phyloP scores from a whole-genome alignment of 106 monocot species.

The Dactylorhiza incarnata region DNA sequence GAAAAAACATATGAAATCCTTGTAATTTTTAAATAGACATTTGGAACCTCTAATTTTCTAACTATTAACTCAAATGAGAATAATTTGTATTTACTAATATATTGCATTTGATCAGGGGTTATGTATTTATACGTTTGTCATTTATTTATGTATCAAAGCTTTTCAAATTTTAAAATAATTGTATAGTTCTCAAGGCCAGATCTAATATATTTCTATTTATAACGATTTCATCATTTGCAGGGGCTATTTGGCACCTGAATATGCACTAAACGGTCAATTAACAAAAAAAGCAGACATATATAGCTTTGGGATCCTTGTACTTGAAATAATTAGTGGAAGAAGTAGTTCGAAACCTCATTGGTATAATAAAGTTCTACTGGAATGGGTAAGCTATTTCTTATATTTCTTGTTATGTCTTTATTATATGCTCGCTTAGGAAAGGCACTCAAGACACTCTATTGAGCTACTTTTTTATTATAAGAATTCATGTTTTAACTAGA shows the following conservation, averaged over 20 bases:
- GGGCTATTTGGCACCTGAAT: slow-evolving; percentile 81
- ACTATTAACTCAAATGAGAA: no score
- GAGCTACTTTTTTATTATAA: no score
- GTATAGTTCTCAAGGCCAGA: not conserved
- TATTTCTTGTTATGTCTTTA: not conserved
- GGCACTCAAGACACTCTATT: no score
- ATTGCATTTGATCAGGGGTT: not conserved
- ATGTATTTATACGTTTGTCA: not conserved
- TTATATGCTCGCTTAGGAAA: not conserved
- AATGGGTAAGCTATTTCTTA: slow-evolving; percentile 30
- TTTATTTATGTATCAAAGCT: not conserved
- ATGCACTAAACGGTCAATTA: slow-evolving; percentile 58
- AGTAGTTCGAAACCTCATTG: slow-evolving; percentile 30
- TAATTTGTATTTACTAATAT: not conserved
- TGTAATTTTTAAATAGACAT: no score
- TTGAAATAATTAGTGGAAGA: slow-evolving; percentile 67
- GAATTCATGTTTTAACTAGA: no score
- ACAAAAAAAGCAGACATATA: slow-evolving; percentile 87
- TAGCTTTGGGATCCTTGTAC: slow-evolving; percentile 73
- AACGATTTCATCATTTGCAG: slow-evolving; percentile 23
- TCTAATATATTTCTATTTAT: not conserved
- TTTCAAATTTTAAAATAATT: not conserved
- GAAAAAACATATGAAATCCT: no score
- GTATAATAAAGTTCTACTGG: slow-evolving; percentile 32
- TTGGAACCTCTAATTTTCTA: no score